These are phyloP conservation scores for Epichloe aotearoae DNA, from an alignment of 2,329 filamentous ascomycete genomes.

Conservation along the genomic window DNA sequence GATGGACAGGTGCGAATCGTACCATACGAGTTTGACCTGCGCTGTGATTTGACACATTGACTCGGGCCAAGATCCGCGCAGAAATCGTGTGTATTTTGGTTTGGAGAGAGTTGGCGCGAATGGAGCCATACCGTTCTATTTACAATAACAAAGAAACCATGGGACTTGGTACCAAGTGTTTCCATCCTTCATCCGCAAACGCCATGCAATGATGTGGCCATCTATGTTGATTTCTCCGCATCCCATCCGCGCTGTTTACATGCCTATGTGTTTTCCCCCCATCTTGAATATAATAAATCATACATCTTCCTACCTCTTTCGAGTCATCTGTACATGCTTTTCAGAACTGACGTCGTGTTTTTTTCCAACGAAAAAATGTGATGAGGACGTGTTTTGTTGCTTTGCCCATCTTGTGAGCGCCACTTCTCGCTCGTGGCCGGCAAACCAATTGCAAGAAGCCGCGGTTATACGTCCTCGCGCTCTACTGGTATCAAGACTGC, in stretches of 20 bases:
- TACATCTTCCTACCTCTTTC: not conserved
- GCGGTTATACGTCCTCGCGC: conserved; percentile 12
- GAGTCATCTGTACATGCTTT: not conserved
- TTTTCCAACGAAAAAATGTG: not conserved
- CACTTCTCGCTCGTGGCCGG: too few relatives aligned
- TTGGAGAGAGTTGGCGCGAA: not conserved
- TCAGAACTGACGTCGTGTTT: not conserved
- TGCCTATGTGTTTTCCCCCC: not conserved
- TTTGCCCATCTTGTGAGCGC: too few relatives aligned
- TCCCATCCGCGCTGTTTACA: not conserved
- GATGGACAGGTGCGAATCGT: too few relatives aligned
- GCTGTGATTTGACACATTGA: too few relatives aligned
- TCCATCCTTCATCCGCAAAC: not conserved
- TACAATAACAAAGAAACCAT: not conserved
- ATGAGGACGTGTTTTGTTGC: not conserved
- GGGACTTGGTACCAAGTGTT: not conserved
- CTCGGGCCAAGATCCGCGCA: too few relatives aligned
- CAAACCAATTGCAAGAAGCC: too few relatives aligned
- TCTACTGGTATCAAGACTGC: conserved; percentile 34
- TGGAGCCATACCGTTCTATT: not conserved
- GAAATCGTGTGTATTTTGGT: not conserved
- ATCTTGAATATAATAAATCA: not conserved
- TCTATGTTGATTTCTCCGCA: not conserved
- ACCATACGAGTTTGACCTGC: too few relatives aligned
- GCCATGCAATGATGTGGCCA: conserved; percentile 1